A percentile compares a stretch with the other conserved stretches of the same genome.
phyloP scores from a whole-genome alignment of 2,329 filamentous ascomycete genomes.

The Seiridium cupressi region DNA sequence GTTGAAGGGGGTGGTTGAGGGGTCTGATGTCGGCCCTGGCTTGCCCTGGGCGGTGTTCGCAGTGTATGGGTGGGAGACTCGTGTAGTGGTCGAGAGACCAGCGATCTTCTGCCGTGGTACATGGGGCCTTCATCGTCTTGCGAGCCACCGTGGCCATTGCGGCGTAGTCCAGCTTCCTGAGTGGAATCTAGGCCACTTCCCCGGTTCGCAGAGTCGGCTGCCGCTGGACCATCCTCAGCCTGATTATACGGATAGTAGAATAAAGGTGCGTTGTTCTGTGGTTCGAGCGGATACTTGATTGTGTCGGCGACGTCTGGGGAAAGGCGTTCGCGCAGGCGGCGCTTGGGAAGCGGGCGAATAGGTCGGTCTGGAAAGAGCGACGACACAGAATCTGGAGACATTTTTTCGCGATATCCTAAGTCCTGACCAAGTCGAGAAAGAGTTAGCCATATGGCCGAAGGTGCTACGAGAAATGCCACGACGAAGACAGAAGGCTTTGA shows the following conservation, averaged over 20 bases:
- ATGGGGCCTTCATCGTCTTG: slow-evolving; percentile 20
- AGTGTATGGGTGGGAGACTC: slow-evolving; percentile 42
- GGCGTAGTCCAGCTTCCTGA: slow-evolving; percentile 33
- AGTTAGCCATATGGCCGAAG: slow-evolving; percentile 29
- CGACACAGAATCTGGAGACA: slow-evolving; percentile 75
- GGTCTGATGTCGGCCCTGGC: slow-evolving; percentile 43
- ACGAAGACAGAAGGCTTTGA: slow-evolving; percentile 11
- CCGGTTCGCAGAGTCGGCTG: slow-evolving; percentile 21
- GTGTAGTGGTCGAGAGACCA: slow-evolving; percentile 45
- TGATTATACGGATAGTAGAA: slow-evolving; percentile 71
- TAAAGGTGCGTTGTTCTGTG: slow-evolving; percentile 68
- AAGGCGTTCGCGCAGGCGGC: slow-evolving; percentile 81
- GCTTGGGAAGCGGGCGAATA: slow-evolving; percentile 88
- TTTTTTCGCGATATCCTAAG: slow-evolving; percentile 47
- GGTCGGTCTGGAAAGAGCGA: slow-evolving; percentile 84
- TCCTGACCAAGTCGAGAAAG: slow-evolving; percentile 17
- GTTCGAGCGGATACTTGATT: slow-evolving; percentile 78
- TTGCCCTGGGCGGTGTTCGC: slow-evolving; percentile 41
- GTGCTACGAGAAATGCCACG: slow-evolving; percentile 19
- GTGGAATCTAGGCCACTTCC: slow-evolving; percentile 29
- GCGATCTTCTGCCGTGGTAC: slow-evolving; percentile 20
- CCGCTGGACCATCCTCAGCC: slow-evolving; percentile 38
- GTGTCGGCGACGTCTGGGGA: slow-evolving; percentile 80
- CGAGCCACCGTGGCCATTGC: slow-evolving; percentile 21
- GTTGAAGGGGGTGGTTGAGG: slow-evolving; percentile 64